A percentile compares a stretch with the other conserved stretches of the same genome.
Conservation (phyloP, 2,329 filamentous ascomycete genomes). For the Calonectria fujianensis region DNA sequence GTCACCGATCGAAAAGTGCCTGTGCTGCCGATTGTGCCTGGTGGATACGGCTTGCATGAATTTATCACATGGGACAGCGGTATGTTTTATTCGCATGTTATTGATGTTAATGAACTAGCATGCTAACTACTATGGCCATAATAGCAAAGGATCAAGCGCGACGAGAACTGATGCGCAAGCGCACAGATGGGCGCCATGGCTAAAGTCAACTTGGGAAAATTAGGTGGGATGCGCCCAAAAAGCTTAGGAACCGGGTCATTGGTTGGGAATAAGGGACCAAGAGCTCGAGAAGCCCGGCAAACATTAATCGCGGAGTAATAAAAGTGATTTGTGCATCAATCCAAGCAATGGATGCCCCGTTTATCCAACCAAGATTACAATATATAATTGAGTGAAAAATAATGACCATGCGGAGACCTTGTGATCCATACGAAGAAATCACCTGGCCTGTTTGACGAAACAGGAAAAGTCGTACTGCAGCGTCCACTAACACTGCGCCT, state of each 20-base stretch:
- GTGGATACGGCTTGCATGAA: background rate
- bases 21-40: slow-evolving; percentile 6
- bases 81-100: background rate
- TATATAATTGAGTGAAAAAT: background rate
- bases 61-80: slow-evolving; percentile 17
- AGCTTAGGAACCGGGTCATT: background rate
- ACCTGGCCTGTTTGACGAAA: background rate
- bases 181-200: background rate
- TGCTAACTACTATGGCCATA: background rate
- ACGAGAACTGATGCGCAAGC: slow-evolving; percentile 12
- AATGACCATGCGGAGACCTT: background rate
- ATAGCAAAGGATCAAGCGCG: slow-evolving; percentile 2
- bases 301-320: background rate
- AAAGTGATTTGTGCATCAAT: background rate
- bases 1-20: slow-evolving; percentile 47
- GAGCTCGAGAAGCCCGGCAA: background rate
- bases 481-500: too few relatives aligned
- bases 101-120: background rate
- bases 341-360: background rate
- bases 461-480: background rate
- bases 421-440: background rate
- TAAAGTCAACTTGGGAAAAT: background rate
- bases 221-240: background rate
- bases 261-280: background rate
- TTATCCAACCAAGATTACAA: background rate